Base-by-base conservation (phyloP, 768 basidiomycete genomes). In the Suillus brevipes region DNA sequence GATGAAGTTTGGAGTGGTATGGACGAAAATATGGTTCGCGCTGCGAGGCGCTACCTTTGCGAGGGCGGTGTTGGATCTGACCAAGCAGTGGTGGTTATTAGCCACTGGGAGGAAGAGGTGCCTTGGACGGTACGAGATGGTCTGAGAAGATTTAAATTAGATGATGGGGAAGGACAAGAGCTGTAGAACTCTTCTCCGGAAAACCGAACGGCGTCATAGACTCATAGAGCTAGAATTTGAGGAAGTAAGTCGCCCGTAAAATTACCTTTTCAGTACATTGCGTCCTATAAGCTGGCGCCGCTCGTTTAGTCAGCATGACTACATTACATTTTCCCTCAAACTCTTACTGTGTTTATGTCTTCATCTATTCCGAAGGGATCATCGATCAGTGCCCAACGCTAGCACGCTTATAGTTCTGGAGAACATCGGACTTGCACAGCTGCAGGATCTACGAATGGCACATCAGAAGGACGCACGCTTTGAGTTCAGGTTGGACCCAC, bases 1-100 rank as follows among this genome's bases (percentile, higher is more conserved):
- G 97, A 99, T 71, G 97, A 99, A 74, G 92, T 89, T 10, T 95
- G 93, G 86, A 89, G 91, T 28, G 96, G 95, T 31, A 96, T 99
- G 93, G 92, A 92, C 67, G 88, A 86, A 52, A 78, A 75, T 6
- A 92, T 94, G 87, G 86, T 96, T 37, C 75, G 75, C 20, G 84
- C 84, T 43, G 91, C 88, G 49, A 80, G 85, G 67, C 69, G 68
- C 49, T 92, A 93, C 71, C 73, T 99, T 52, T 80, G 89, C 13
- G 72, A 77, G 23, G 79, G 77, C 1, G 87, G 84, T 0, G 72
- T 89, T 28, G 78, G 78, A 25, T 68, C 75, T 13, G 78, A 83
- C 50, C 94, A 97, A 78, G 90, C 89, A 2, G 89, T 94, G 28
- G 83, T 98, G 1, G 89, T 93, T 4, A 85, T 99, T 63, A 94